Evolutionary conservation across 2,329 filamentous ascomycete species (phyloP).

Genomic region (Diplodia seriata): DNA sequence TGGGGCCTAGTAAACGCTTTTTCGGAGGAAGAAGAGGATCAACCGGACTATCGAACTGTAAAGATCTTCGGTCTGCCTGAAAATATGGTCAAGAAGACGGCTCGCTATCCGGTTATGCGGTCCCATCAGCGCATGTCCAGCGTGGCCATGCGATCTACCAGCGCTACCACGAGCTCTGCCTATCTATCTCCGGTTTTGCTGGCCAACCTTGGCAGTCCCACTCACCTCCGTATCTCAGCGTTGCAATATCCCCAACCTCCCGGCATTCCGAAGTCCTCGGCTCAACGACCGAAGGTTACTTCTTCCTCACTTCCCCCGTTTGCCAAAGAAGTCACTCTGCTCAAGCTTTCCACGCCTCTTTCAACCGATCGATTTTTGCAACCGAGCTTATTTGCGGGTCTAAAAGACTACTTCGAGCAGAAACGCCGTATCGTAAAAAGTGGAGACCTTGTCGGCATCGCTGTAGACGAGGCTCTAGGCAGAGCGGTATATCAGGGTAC

Average conservation of each 20-base stretch:
- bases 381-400: constrained; percentile 80
- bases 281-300: constrained; percentile 53
- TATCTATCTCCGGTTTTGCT: constrained; percentile 88
- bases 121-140: constrained; percentile 58
- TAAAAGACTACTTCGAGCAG: constrained; percentile 88
- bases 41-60: constrained; percentile 77
- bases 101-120: constrained; percentile 62
- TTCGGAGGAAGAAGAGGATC: constrained; percentile 63
- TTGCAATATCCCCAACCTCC: constrained; percentile 55
- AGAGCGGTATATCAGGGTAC: constrained; percentile 77
- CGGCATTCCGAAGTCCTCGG: constrained; percentile 48
- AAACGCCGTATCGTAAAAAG: constrained; percentile 82
- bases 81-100: constrained; percentile 61
- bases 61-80: constrained; percentile 90
- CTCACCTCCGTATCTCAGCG: constrained; percentile 79
- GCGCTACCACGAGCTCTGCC: constrained; percentile 47
- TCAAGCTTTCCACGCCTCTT: constrained; percentile 87
- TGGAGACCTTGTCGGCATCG: constrained; percentile 87
- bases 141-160: constrained; percentile 38
- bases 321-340: constrained; percentile 80
- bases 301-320: constrained; percentile 62
- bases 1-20: constrained; percentile 71
- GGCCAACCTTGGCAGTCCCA: constrained; percentile 80
- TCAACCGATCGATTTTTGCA: constrained; percentile 87
- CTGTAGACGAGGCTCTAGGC: constrained; percentile 85